phyloP scores from a whole-genome alignment of 805 yeast genomes.

The Saccharomyces cerevisiae region DNA sequence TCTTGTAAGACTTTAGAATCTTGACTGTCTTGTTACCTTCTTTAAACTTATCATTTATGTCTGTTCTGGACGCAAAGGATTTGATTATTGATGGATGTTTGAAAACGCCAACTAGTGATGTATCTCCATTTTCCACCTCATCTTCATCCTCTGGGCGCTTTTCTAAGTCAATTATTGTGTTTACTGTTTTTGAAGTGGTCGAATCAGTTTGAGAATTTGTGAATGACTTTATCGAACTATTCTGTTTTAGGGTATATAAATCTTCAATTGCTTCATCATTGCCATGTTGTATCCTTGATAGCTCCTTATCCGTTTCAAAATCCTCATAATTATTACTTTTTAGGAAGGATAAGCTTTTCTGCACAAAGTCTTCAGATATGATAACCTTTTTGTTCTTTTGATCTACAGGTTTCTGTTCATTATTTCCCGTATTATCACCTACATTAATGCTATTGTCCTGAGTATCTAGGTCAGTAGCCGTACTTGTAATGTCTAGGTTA shows the following conservation, averaged over 20 bases:
- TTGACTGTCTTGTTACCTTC: constrained; percentile 42
- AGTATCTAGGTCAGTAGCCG: neutral
- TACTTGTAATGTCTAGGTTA: constrained; percentile 14
- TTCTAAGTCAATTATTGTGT: neutral
- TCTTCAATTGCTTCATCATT: constrained; percentile 32
- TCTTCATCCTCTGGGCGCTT: constrained; percentile 1
- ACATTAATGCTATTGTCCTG: constrained; percentile 25
- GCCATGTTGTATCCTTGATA: constrained; percentile 16
- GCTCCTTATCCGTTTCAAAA: constrained; percentile 26
- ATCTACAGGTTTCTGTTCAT: constrained; percentile 22
- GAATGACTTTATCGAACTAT: constrained; percentile 31
- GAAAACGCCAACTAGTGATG: constrained; percentile 15
- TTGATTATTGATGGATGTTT: constrained; percentile 38
- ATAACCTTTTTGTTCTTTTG: constrained; percentile 33
- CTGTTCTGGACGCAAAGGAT: constrained; percentile 37
- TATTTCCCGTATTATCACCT: constrained; percentile 12
- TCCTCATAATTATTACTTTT: constrained; percentile 29
- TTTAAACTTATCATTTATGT: constrained; percentile 34
- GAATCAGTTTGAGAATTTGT: constrained; percentile 21
- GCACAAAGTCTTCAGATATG: constrained; percentile 50
- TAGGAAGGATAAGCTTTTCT: constrained; percentile 47
- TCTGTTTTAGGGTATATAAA: constrained; percentile 38
- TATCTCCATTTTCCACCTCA: neutral
- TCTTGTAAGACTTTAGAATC: constrained; percentile 44
- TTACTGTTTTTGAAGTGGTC: constrained; percentile 2